Base-by-base conservation (phyloP, 345 rosid species). In the Eucalyptus sp. region DNA sequence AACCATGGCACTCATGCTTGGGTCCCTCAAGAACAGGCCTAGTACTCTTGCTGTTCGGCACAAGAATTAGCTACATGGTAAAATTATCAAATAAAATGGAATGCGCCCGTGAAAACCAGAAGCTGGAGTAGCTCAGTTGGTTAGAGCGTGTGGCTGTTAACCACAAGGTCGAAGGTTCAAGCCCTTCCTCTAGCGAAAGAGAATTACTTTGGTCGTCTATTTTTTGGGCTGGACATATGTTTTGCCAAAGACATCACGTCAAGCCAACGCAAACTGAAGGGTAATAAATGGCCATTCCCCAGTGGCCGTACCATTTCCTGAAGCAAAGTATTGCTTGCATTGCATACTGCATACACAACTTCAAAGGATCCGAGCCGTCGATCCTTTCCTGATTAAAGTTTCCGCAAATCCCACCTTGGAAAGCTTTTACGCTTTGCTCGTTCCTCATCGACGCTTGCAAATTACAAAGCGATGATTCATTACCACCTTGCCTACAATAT, bases 161-260 rank as follows among this genome's bases (percentile, higher is more conserved):
- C 98, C 94, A 93, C 94, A 96, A 96, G 96, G 97, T 96, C 94
- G 95, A 93, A 95, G 97, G 97, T 97, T 97, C 96, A 89, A 97
- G 89, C 95, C 95, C 96, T 96, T 94, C 93, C 89, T 96, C 87
- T 90, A 88, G 91, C 93, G 91, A 37, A 64, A 15, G 6, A n/a
- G 76, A n/a, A n/a, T n/a, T 15, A 14, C 76, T 37, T 41, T 0
- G 37, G 81, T 18, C 44, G 1, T 7, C 7, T 33, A 10, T 31
- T 2, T 8, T 14, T 7, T 62, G 2, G 68, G 76, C 10, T 64
- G 18, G 37, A 64, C 76, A 14, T 13, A 64, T n/a, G 4, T 14
- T 71, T 37, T 20, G 83, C 46, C 25, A 2, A 76, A 20, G 83
- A 3, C 48, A 20, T 3, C 46, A 76, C 83, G 20, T 76, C 83